Evolutionary conservation across 345 rosid species (phyloP).

Genomic region (Arabis alpina): DNA sequence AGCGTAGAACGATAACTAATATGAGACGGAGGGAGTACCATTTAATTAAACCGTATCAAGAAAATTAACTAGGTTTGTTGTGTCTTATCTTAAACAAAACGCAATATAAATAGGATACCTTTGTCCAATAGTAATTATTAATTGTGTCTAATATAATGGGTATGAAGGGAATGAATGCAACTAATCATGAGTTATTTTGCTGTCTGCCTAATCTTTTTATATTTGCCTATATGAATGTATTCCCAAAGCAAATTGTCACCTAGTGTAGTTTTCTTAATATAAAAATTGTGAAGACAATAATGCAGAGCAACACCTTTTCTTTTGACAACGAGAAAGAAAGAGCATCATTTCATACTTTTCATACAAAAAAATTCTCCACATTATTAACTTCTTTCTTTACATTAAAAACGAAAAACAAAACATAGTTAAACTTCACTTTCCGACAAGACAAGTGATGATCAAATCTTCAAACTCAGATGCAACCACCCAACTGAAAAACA

Average conservation of each 20-base stretch:
- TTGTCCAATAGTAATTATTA: too few species aligned
- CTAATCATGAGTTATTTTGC: not conserved
- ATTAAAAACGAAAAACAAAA: slow-evolving; percentile 5
- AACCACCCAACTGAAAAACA: slow-evolving; percentile 42
- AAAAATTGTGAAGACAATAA: slow-evolving; percentile 16
- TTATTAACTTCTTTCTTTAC: slow-evolving; percentile 37
- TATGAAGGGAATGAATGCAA: not conserved
- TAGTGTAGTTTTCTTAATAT: not conserved
- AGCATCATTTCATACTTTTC: not conserved
- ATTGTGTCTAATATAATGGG: too few species aligned
- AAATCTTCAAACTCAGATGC: slow-evolving; percentile 35
- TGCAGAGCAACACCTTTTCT: not conserved
- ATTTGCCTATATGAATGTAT: too few species aligned
- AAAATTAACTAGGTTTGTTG: too few species aligned
- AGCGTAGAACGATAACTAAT: too few species aligned
- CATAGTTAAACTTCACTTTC: slow-evolving; percentile 10
- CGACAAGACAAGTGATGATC: slow-evolving; percentile 31
- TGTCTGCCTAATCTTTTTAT: not conserved
- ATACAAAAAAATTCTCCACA: slow-evolving; percentile 24
- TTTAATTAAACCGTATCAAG: too few species aligned
- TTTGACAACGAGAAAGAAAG: not conserved
- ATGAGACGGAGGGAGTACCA: too few species aligned
- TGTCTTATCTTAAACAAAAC: too few species aligned
- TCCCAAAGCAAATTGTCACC: not conserved
- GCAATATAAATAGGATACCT: too few species aligned